These are phyloP conservation scores for Microstegium vimineum DNA, from an alignment of 176 grass and related monocot species.

Conservation along the genomic window DNA sequence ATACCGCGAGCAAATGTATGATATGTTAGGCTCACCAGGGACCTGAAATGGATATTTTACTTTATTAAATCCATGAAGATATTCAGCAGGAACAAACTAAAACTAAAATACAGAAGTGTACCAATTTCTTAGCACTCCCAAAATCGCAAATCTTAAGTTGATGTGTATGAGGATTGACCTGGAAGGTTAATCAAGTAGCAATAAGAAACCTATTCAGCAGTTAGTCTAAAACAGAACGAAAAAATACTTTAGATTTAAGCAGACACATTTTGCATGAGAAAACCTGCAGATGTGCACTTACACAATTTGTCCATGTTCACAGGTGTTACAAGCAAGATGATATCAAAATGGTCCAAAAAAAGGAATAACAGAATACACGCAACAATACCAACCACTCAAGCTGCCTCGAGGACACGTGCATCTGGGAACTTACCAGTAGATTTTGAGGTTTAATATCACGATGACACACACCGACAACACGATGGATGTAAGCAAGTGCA, in stretches of 20 bases:
- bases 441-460: slow-evolving; percentile 98
- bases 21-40: slow-evolving; percentile 95
- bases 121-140: slow-evolving; percentile 97
- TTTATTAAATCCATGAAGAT: slow-evolving; percentile 35
- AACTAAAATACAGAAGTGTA: slow-evolving; percentile 23
- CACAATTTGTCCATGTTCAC: not conserved
- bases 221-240: slow-evolving; percentile 2
- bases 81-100: not conserved
- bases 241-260: not conserved
- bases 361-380: not conserved
- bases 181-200: slow-evolving; percentile 23
- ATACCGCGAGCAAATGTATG: slow-evolving; percentile 95
- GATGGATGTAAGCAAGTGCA: slow-evolving; percentile 82
- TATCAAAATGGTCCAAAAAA: not conserved
- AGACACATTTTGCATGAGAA: slow-evolving; percentile 5
- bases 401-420: not conserved
- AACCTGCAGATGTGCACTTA: slow-evolving; percentile 3
- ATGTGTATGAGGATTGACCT: slow-evolving; percentile 93
- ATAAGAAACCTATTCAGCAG: not conserved
- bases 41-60: slow-evolving; percentile 50
- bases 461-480: slow-evolving; percentile 85
- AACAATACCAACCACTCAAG: not conserved
- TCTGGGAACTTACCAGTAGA: slow-evolving; percentile 65
- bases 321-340: not conserved
- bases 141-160: slow-evolving; percentile 95